Base-by-base conservation (phyloP, 2,329 filamentous ascomycete species). In the Sclerotiophoma versabilis region DNA sequence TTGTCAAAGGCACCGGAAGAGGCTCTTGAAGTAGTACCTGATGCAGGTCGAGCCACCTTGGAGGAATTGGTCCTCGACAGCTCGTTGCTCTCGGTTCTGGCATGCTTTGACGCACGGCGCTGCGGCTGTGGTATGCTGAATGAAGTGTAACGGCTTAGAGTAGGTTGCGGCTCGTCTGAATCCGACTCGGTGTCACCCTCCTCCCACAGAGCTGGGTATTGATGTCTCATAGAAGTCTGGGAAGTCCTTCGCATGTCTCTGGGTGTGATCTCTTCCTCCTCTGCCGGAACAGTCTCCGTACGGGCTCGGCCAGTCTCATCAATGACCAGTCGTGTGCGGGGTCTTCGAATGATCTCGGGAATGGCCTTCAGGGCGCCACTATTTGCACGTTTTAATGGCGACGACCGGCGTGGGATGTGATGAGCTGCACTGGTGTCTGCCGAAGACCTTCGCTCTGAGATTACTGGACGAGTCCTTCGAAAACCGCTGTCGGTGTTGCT, bases 221-320 rank as follows among this genome's bases (percentile, higher is more conserved):
- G 75, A 4, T 59, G 60, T 48, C 67, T 61, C 19, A 68, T 46
- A 25, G 73, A 68, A 23, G 66, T 65, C 34, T 69, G 67, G 3
- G 65, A 60, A 11, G 63, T 54, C 17, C 53, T 62, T 5, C 62
- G 58, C 15, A 66, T 63, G 11, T 71, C 51, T 29, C 33, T 64
- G 2, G 63, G 69, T 8, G 70, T 70, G 15, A 70, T 69, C 3
- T 71, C 72, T 1, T 73, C 74, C 5, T 75, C 69, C 1, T 75
- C 70, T 1, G 64, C 63, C 39, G 71, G 62, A 23, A 73, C 66
- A n/a, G 78, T 79, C 60, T 80, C 77, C 5, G 79, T 79, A 10
- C 79, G 71, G 33, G 80, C 80, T 36, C 75, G 71, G 12, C 80
- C 80, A 44, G 70, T 77, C 57, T 80, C 78, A 58, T 81, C 80